phyloP scores from a whole-genome alignment of 2,329 filamentous ascomycete species.

The Fusarium succisae region DNA sequence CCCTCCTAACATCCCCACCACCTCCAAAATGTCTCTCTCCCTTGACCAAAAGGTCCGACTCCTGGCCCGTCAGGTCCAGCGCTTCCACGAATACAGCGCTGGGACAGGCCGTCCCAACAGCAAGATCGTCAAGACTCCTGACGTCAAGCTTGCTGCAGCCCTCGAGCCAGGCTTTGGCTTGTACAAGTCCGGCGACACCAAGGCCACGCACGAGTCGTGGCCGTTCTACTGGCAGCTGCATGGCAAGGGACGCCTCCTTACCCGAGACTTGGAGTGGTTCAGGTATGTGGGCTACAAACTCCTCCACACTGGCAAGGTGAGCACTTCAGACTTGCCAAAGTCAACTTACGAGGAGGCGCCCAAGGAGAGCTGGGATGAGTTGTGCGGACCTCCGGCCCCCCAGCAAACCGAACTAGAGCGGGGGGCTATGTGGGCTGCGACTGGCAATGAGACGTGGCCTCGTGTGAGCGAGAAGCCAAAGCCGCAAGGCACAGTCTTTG shows the following conservation, averaged over 20 bases:
- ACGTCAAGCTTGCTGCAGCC: background rate
- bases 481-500: rapidly evolving
- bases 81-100: background rate
- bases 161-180: background rate
- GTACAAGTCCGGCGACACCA: background rate
- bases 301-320: background rate
- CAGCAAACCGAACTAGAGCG: background rate
- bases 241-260: background rate
- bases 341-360: background rate
- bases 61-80: background rate
- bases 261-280: background rate
- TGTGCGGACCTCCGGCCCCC: background rate
- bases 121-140: background rate
- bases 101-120: background rate
- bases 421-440: background rate
- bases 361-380: background rate
- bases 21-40: background rate
- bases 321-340: background rate
- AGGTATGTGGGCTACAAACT: rapidly evolving
- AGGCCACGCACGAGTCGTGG: background rate
- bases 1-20: no score
- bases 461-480: background rate
- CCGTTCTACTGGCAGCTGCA: background rate
- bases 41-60: background rate
- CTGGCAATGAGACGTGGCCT: background rate